These are phyloP conservation scores for Plantago major DNA, from an alignment of 257 asterid genomes.

Conservation along the genomic window DNA sequence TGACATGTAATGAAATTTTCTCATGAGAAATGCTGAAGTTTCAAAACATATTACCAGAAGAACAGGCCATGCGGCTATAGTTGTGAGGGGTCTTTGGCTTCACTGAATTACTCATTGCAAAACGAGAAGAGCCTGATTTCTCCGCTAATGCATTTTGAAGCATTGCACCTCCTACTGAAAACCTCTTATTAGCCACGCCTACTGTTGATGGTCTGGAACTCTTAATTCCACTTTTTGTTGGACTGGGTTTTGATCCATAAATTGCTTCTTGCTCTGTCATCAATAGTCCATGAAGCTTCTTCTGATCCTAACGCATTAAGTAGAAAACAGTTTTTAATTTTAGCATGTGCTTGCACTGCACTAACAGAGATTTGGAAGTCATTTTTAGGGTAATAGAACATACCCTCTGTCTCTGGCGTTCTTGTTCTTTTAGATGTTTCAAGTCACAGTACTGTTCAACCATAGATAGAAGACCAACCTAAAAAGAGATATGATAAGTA, in stretches of 20 bases:
- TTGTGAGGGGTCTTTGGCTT: slow-evolving; percentile 35
- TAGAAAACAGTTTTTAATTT: background rate
- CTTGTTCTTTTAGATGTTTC: slow-evolving; percentile 71
- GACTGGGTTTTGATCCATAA: slow-evolving; percentile 80
- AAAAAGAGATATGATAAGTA: slow-evolving; percentile 5
- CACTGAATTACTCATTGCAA: slow-evolving; percentile 27
- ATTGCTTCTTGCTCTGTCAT: slow-evolving; percentile 75
- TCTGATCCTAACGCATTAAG: slow-evolving; percentile 52
- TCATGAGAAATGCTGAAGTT: background rate
- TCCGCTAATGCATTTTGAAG: slow-evolving; percentile 51
- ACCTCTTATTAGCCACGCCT: slow-evolving; percentile 43
- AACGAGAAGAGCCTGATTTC: slow-evolving; percentile 34
- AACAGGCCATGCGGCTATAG: slow-evolving; percentile 27
- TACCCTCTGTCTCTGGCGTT: slow-evolving; percentile 81
- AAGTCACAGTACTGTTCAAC: slow-evolving; percentile 60
- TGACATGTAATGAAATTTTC: background rate
- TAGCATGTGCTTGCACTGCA: slow-evolving; percentile 10
- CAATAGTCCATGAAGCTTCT: slow-evolving; percentile 83
- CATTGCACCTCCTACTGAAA: slow-evolving; percentile 64
- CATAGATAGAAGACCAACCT: slow-evolving; percentile 73
- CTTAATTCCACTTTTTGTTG: slow-evolving; percentile 58
- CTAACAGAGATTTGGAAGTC: background rate
- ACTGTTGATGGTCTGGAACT: slow-evolving; percentile 42
- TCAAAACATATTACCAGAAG: slow-evolving; percentile 40
- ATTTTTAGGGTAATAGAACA: slow-evolving; percentile 15